phyloP scores from a whole-genome alignment of 192 early-diverging fungal genomes.

The Mortierella antarctica region DNA sequence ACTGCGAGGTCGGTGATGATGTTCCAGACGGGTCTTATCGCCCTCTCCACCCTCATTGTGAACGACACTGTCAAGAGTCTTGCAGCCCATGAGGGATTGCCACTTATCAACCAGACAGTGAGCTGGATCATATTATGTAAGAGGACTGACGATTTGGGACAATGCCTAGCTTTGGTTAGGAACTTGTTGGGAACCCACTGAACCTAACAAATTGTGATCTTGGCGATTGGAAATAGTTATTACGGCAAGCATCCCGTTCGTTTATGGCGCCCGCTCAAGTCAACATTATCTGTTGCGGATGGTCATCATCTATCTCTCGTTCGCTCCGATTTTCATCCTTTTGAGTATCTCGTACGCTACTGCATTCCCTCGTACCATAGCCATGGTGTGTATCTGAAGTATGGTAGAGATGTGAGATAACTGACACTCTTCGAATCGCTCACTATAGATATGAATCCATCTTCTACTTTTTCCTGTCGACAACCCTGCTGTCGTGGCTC shows the following conservation, averaged over 20 bases:
- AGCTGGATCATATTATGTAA: conserved; percentile 77
- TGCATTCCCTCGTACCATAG: no score
- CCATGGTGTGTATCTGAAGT: neutral
- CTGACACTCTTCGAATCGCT: neutral
- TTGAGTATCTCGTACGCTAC: conserved; percentile 77
- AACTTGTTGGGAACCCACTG: neutral
- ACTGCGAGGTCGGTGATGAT: conserved; percentile 38
- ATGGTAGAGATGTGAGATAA: neutral
- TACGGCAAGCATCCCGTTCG: conserved; percentile 67
- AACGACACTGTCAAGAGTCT: conserved; percentile 71
- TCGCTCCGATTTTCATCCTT: conserved; percentile 87
- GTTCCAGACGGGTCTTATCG: conserved; percentile 58
- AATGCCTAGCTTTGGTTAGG: no score
- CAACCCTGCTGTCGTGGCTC: conserved; percentile 80
- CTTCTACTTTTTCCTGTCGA: conserved; percentile 88
- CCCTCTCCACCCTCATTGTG: conserved; percentile 68
- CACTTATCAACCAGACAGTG: conserved; percentile 70
- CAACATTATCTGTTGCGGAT: conserved; percentile 87
- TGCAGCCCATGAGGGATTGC: conserved; percentile 69
- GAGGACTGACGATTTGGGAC: neutral
- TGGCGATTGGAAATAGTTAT: conserved; percentile 42
- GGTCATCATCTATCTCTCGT: conserved; percentile 84
- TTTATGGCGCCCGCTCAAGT: conserved; percentile 66
- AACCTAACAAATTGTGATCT: neutral
- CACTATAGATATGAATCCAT: conserved; percentile 75